These are phyloP conservation scores for Fusarium tjaetaba DNA, from an alignment of 2,329 filamentous ascomycete genomes.

Conservation along the genomic window DNA sequence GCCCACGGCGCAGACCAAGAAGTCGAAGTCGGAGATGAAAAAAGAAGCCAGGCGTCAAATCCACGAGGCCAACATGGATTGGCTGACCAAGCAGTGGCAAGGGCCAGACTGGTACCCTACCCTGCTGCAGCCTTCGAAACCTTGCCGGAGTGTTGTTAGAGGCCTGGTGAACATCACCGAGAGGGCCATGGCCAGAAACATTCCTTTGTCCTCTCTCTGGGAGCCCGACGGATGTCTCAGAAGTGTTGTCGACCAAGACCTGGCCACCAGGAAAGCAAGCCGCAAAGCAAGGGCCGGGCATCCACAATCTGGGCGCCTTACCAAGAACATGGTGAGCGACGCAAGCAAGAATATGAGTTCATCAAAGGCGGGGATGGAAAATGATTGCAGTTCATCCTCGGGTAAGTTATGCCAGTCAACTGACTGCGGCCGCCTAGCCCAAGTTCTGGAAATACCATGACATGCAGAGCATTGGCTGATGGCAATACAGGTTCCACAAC, in stretches of 20 bases:
- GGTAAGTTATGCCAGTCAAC: not conserved
- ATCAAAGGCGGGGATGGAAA: fast-evolving
- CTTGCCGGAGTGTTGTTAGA: not conserved
- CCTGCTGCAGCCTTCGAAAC: not conserved
- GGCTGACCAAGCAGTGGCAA: not conserved
- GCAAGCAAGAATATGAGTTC: not conserved
- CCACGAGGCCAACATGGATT: not conserved
- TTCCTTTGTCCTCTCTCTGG: not conserved
- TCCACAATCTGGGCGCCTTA: not conserved
- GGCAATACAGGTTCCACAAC: not conserved
- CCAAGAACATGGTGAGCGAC: not conserved
- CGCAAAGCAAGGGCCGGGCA: fast-evolving
- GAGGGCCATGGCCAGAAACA: fast-evolving
- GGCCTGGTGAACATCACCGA: fast-evolving
- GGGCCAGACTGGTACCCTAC: not conserved
- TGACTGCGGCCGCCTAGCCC: not conserved
- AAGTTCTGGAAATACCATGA: not conserved
- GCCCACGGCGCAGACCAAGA: too few relatives aligned
- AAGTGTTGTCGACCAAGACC: not conserved
- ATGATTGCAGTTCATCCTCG: not conserved
- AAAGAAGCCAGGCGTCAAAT: too few relatives aligned
- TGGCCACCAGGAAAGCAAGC: fast-evolving
- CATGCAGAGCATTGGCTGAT: not conserved
- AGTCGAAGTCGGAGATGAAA: too few relatives aligned
- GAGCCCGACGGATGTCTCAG: not conserved